Evolutionary conservation across 2,329 filamentous ascomycete species (phyloP).

Genomic region (Aspergillus terreus): DNA sequence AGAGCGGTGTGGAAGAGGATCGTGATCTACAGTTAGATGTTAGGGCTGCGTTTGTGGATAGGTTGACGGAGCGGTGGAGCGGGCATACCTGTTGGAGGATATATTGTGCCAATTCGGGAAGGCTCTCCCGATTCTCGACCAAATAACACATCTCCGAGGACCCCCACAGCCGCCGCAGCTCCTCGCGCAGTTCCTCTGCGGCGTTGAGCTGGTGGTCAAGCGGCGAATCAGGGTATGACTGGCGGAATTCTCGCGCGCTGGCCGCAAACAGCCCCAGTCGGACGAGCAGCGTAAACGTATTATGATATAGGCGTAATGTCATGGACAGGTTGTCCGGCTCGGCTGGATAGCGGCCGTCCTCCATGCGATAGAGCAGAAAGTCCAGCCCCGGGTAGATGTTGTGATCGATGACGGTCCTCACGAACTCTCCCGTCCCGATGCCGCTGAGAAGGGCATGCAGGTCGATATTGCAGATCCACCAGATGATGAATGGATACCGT

Average conservation of each 20-base stretch:
- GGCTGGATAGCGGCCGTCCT: conserved; percentile 33
- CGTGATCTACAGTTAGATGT: conserved; percentile 7
- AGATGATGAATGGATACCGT: conserved; percentile 50
- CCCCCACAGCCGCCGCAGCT: conserved; percentile 37
- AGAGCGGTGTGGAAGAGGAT: conserved; percentile 50
- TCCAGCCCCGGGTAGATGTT: conserved; percentile 45
- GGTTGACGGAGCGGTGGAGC: background rate
- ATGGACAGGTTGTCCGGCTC: conserved; percentile 36
- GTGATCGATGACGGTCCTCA: conserved; percentile 45
- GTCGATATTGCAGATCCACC: conserved; percentile 54
- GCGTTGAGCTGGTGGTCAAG: conserved; percentile 24
- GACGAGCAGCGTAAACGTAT: conserved; percentile 43
- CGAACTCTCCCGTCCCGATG: conserved; percentile 49
- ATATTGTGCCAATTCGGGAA: conserved; percentile 33
- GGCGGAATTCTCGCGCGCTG: conserved; percentile 36
- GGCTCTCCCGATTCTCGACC: conserved; percentile 31
- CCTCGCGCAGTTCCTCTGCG: conserved; percentile 35
- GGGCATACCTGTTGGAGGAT: conserved; percentile 46
- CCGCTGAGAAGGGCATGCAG: conserved; percentile 54
- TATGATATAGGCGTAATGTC: conserved; percentile 44
- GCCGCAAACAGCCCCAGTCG: conserved; percentile 44
- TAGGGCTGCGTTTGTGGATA: background rate
- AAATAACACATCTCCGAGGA: conserved; percentile 34
- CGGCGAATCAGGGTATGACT: conserved; percentile 19
- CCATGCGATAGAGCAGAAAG: conserved; percentile 35